A percentile compares a stretch with the other conserved stretches of the same genome.
Evolutionary conservation across 768 basidiomycete species (phyloP).

Genomic region (Phaeotremella skinneri): DNA sequence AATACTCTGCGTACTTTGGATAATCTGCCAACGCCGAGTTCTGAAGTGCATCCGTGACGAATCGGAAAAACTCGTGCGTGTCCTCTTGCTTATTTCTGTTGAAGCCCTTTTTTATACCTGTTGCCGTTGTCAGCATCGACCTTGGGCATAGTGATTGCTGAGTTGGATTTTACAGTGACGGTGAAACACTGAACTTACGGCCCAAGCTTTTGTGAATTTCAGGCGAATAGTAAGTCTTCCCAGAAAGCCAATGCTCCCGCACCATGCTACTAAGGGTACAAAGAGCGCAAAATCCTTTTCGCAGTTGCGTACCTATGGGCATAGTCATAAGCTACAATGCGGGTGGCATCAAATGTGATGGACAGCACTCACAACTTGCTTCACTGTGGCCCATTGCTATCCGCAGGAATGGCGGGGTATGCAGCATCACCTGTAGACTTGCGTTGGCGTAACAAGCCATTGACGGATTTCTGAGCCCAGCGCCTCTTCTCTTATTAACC

Average conservation of each 20-base stretch:
- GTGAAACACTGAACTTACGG: conserved; percentile 55
- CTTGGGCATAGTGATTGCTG: not conserved
- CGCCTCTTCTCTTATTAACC: conserved; percentile 12
- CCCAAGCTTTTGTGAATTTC: conserved; percentile 67
- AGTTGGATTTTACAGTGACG: not conserved
- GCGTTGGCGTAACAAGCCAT: conserved; percentile 98
- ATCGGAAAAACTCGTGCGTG: conserved; percentile 94
- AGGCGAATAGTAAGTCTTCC: conserved; percentile 62
- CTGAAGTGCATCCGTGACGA: conserved; percentile 87
- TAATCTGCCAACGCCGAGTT: conserved; percentile 72
- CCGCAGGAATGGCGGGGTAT: conserved; percentile 73
- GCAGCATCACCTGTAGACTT: conserved; percentile 84
- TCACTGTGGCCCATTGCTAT: conserved; percentile 34
- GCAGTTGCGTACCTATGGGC: not conserved
- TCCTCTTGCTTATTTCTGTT: conserved; percentile 91
- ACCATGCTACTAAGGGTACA: conserved; percentile 67
- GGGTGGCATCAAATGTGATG: not conserved
- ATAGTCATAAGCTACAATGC: not conserved
- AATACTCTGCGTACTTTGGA: conserved; percentile 58
- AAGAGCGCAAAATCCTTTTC: conserved; percentile 68
- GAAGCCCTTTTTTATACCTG: conserved; percentile 89
- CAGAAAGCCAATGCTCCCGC: conserved; percentile 55
- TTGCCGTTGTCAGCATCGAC: conserved; percentile 6
- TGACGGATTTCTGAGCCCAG: conserved; percentile 76
- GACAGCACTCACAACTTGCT: conserved; percentile 61